Base-by-base conservation (phyloP, 2,329 filamentous ascomycete species). In the Aspergillus sp. region DNA sequence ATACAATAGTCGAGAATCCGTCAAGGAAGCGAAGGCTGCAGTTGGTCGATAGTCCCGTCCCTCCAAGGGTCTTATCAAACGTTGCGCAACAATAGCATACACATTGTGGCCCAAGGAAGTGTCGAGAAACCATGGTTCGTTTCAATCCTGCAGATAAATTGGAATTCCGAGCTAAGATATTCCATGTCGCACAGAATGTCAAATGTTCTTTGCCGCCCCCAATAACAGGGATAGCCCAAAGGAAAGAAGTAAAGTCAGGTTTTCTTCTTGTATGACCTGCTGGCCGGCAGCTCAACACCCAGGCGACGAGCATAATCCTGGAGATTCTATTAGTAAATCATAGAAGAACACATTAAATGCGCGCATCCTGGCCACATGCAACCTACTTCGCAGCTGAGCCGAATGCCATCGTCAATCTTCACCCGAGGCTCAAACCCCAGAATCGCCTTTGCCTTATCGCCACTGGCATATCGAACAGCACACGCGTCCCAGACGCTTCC, bases 401-500 rank as follows among this genome's bases (percentile, higher is more conserved):
- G 69, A 33, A 84, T 71, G 1, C 76, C 81, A 30, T 82, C 78
- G 35, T 77, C 73, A 48, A 84, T 70, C 2, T 72, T 70, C 10
- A 84, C 73, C 47, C 67, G 68, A 41, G 81, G 75, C 53, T 71
- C 63, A 62, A 84, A 84, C 16, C 80, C 79, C 55, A 85, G 59
- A 2, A 84, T 65, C 45, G 62, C 61, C 55, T 66, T 75, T 38
- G 81, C 81, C 60, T 82, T 82, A 11, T 69, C 65, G 26, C 79
- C 78, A 59, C 73, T 78, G 17, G 78, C 76, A 71, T 83, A 85
- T 48, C 79, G 69, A 45, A 75, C 70, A 36, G 76, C 72, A 52
- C 77, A 77, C 33, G 76, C 81, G 69, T 85, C 82, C 57, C 72
- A 73, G 3, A 85, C 77, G 56, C 78, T 77, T 2, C 81, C 82